Conservation (phyloP, 371 early-diverging fungal species). For the Rhizoclosmatium hyalinum region DNA sequence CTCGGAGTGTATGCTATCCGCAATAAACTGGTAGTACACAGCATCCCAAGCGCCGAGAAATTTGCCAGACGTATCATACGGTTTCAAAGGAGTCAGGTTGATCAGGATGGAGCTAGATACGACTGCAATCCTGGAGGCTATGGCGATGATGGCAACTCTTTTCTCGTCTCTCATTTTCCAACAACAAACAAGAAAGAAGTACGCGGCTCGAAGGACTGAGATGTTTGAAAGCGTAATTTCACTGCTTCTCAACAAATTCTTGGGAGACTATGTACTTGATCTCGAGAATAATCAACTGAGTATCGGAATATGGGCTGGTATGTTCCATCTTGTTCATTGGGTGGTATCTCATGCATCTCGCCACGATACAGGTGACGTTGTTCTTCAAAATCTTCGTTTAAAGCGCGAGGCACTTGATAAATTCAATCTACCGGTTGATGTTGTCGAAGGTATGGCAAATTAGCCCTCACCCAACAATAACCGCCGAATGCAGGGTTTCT, state of each 20-base stretch:
- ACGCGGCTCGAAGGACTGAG: not conserved
- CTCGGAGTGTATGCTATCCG: slow-evolving; percentile 49
- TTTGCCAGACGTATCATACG: not conserved
- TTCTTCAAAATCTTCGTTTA: slow-evolving; percentile 86
- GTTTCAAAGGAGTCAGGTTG: not conserved
- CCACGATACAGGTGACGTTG: slow-evolving; percentile 83
- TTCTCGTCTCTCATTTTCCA: no score
- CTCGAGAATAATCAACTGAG: slow-evolving; percentile 94
- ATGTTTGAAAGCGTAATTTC: slow-evolving; percentile 94
- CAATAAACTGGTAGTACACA: slow-evolving; percentile 84
- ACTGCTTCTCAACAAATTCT: slow-evolving; percentile 84
- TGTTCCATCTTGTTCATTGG: slow-evolving; percentile 5
- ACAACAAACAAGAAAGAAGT: no score
- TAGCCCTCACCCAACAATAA: not conserved
- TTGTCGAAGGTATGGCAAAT: slow-evolving; percentile 77
- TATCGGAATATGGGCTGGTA: slow-evolving; percentile 96
- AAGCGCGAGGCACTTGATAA: slow-evolving; percentile 92
- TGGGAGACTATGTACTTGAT: slow-evolving; percentile 96
- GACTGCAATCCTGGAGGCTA: no score
- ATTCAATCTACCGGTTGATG: slow-evolving; percentile 92
- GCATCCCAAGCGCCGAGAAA: slow-evolving; percentile 90
- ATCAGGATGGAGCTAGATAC: slow-evolving; percentile 7
- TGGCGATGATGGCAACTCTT: no score
- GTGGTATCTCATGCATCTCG: not conserved
- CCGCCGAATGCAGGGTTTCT: slow-evolving; percentile 73